Percentiles rank a stretch among this genome's conserved stretches.
These are phyloP conservation scores for Diaporthe longicolla DNA, from an alignment of 2,329 filamentous ascomycete genomes.

Conservation along the genomic window DNA sequence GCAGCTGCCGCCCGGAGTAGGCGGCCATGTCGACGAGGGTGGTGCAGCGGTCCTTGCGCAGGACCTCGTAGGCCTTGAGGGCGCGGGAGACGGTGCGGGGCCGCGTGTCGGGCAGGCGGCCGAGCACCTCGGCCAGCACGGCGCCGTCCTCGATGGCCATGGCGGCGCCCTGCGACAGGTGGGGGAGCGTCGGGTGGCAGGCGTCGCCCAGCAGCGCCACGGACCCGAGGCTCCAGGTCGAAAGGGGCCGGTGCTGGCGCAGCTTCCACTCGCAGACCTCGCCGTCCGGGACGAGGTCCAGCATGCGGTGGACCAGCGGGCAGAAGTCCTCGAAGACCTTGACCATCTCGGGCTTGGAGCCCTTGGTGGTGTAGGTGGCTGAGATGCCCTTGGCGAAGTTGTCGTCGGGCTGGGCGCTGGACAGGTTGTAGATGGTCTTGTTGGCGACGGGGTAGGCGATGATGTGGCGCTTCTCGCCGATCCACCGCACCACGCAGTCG, in stretches of 20 bases:
- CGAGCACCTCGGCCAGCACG: conserved; percentile 68
- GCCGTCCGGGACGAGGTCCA: conserved; percentile 72
- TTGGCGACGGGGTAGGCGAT: conserved; percentile 82
- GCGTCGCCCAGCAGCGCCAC: conserved; percentile 74
- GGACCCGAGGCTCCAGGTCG: conserved; percentile 70
- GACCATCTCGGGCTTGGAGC: conserved; percentile 72
- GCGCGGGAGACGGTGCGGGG: conserved; percentile 61
- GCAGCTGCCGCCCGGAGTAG: conserved; percentile 66
- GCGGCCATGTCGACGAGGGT: conserved; percentile 68
- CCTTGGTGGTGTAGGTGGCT: conserved; percentile 74
- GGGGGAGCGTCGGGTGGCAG: conserved; percentile 77
- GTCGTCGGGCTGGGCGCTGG: conserved; percentile 72
- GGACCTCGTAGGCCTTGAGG: conserved; percentile 67
- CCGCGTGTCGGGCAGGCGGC: conserved; percentile 54
- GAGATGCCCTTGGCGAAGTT: conserved; percentile 71
- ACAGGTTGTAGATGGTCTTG: conserved; percentile 76
- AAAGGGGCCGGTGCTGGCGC: conserved; percentile 69
- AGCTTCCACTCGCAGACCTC: conserved; percentile 77
- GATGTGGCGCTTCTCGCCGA: conserved; percentile 81
- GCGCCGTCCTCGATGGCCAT: conserved; percentile 78
- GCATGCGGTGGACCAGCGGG: conserved; percentile 69
- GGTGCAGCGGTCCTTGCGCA: conserved; percentile 69
- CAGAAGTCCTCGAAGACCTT: conserved; percentile 74
- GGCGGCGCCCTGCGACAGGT: conserved; percentile 76
- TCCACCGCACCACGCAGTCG: conserved; percentile 80